phyloP scores from a whole-genome alignment of 371 early-diverging fungal species.

The Nematocida sp. region DNA sequence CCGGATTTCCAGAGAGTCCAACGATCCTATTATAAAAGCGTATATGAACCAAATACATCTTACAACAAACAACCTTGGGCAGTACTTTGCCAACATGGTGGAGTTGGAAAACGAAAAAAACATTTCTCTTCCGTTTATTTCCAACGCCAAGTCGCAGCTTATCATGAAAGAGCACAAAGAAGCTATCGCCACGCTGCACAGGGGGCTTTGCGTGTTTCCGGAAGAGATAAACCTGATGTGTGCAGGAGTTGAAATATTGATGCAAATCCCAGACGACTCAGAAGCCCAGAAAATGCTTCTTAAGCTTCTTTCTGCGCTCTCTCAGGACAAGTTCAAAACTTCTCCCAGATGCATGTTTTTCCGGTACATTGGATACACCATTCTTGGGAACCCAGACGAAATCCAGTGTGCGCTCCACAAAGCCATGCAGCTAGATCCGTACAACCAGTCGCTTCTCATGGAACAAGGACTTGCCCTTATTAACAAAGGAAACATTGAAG shows the following conservation, averaged over 20 bases:
- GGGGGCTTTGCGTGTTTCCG: slow-evolving; percentile 6
- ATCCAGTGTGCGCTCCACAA: background rate
- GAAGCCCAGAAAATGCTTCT: background rate
- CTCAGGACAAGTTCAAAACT: background rate
- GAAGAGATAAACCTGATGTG: slow-evolving; percentile 39
- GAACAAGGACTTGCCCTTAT: slow-evolving; percentile 5
- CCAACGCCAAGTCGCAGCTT: slow-evolving; percentile 32
- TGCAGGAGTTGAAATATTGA: slow-evolving; percentile 20
- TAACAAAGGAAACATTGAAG: slow-evolving; percentile 4
- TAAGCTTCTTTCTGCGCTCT: background rate
- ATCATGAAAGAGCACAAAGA: slow-evolving; percentile 35
- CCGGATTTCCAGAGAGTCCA: background rate
- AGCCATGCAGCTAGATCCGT: slow-evolving; percentile 15
- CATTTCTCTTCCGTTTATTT: slow-evolving; percentile 33
- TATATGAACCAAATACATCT: slow-evolving; percentile 30
- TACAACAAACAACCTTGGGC: slow-evolving; percentile 14
- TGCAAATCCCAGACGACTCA: background rate
- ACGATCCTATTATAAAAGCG: slow-evolving; percentile 38
- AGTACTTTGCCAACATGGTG: slow-evolving; percentile 25
- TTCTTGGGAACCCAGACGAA: background rate
- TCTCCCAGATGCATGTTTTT: slow-evolving; percentile 30
- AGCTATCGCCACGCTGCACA: background rate
- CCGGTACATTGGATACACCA: slow-evolving; percentile 30
- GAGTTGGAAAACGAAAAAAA: slow-evolving; percentile 10
- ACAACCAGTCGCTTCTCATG: slow-evolving; percentile 28